These are phyloP conservation scores for Paramecium biaurelia DNA, from an alignment of 73 alveolate species.

Conservation along the genomic window DNA sequence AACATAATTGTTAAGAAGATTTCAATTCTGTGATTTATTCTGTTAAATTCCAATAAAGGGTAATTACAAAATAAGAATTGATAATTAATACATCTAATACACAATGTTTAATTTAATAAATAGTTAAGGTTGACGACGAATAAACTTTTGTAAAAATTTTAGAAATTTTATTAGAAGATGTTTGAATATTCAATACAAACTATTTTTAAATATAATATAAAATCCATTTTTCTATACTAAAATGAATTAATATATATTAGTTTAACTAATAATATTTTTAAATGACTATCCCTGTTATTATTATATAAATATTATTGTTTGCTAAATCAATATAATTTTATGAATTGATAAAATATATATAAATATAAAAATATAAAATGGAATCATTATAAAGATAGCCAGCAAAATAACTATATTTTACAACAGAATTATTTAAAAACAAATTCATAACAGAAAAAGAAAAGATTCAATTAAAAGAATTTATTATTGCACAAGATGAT, in stretches of 20 bases:
- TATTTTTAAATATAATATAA: too few species aligned
- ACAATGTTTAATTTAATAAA: not conserved
- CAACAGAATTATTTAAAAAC: not conserved
- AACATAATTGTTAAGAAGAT: not conserved
- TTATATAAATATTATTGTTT: too few species aligned
- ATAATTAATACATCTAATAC: not conserved
- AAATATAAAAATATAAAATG: not conserved
- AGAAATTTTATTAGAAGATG: not conserved
- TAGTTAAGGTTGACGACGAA: not conserved
- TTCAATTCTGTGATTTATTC: not conserved
- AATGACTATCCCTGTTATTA: too few species aligned
- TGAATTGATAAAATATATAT: not conserved
- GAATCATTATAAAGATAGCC: not conserved
- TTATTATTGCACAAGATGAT: not conserved
- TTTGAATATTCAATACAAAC: not conserved
- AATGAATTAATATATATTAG: too few species aligned
- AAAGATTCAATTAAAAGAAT: not conserved
- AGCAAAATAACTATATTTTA: conserved; percentile 18
- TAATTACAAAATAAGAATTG: not conserved
- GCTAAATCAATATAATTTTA: not conserved
- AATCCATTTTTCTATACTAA: too few species aligned
- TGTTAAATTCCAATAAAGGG: not conserved
- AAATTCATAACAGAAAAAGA: conserved; percentile 31
- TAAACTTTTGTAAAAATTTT: not conserved
- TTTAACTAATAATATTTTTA: too few species aligned